These are phyloP conservation scores for Metschnikowia kofuensis DNA, from an alignment of 805 yeast genomes.

Conservation along the genomic window DNA sequence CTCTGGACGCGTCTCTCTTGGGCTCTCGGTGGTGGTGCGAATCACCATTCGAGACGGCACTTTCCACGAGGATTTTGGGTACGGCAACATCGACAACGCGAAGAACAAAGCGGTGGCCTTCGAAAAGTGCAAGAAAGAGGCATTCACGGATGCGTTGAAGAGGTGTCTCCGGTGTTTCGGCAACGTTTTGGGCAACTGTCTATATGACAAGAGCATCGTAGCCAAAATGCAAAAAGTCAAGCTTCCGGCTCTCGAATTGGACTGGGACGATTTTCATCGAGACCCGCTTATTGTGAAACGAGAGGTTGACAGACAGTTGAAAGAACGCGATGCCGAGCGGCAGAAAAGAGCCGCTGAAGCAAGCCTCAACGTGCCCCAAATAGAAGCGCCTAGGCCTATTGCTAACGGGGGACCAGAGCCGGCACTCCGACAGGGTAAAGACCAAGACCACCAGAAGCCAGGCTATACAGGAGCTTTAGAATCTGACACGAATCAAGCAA, in stretches of 20 bases:
- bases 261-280: constrained; percentile 32
- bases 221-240: constrained; percentile 46
- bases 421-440: background rate
- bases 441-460: background rate
- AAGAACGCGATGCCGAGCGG: constrained; percentile 1
- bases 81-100: constrained; percentile 71
- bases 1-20: constrained; percentile 52
- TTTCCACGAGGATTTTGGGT: constrained; percentile 73
- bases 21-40: constrained; percentile 68
- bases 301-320: constrained; percentile 19
- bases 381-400: background rate
- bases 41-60: constrained; percentile 80
- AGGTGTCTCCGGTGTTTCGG: constrained; percentile 80
- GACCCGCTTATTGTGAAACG: constrained; percentile 34
- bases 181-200: constrained; percentile 74
- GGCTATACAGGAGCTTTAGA: background rate
- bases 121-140: constrained; percentile 80
- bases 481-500: too few species aligned
- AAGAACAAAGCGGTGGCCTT: constrained; percentile 68
- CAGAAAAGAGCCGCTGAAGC: background rate
- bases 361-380: background rate
- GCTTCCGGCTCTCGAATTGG: constrained; percentile 27
- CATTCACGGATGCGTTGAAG: constrained; percentile 81
- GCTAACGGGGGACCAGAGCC: background rate
- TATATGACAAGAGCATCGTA: constrained; percentile 71